Evolutionary conservation across 208 protist genomes (phyloP), one percentile per base, ranked within the genome.

Genomic region (Acanthamoeba culbertsoni): DNA sequence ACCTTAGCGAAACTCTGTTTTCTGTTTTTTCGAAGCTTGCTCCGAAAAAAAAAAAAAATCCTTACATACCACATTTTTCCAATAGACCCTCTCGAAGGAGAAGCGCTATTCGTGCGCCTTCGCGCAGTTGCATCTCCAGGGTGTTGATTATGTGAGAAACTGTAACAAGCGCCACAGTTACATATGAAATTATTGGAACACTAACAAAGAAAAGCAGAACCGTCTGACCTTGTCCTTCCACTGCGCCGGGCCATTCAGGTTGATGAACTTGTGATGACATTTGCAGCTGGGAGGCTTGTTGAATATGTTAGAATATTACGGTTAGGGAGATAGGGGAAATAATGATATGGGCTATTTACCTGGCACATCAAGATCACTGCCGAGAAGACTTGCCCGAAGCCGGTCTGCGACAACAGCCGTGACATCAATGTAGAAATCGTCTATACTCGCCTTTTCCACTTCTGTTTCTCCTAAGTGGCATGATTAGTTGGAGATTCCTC

Each of bases 381-480:
- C 26, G 6, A 51, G 40, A 5, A 79, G 35, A 28, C 26, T 14
- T 33, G 14, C 14, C 42, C 51, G 45, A 4, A 88, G 46, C 12
- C 7, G 48, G 0, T 16, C 35, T 10, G 31, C 79, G n/a, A 62
- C 79, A 3, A 88, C 12, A 12, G 79, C 10, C 31, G 79, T 65
- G 16, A 63, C 33, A 48, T 88, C 79, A 2, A 88, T n/a, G 48
- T 88, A 88, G 35, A 88, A 63, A 31, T 88, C 79, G 23, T 88
- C 79, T 5, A 88, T 88, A 48, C 79, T 88, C 14, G 79, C 79
- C 53, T 88, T 88, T 62, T 88, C 79, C 6, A 88, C 79, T 26
- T 65, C 75, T 0, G 65, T 77, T 37, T 77, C 3, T 16, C 35
- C n/a, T 51, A 31, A 14, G 7, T 46, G n/a, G 14, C 77, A 40